phyloP scores from a whole-genome alignment of 768 basidiomycete species.

The Pleurotus cornucopiae region DNA sequence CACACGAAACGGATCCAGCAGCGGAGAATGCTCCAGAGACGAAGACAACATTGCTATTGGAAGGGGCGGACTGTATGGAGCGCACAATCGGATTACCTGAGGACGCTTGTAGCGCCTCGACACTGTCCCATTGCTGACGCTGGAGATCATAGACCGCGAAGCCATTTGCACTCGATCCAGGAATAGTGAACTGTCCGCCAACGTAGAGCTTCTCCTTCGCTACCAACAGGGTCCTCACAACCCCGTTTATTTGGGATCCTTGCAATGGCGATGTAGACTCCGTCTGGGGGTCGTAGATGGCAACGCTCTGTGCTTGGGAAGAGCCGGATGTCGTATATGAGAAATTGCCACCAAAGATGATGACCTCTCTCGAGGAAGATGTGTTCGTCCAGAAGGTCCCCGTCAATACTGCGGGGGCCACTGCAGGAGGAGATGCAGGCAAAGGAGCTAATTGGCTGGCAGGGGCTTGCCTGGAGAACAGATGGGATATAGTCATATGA shows the following conservation, averaged over 20 bases:
- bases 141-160: slow-evolving; percentile 80
- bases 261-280: slow-evolving; percentile 47
- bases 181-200: slow-evolving; percentile 78
- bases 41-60: slow-evolving; percentile 59
- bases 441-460: slow-evolving; percentile 42
- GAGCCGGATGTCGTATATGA: slow-evolving; percentile 44
- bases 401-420: slow-evolving; percentile 78
- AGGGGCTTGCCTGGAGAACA: slow-evolving; percentile 51
- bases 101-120: slow-evolving; percentile 57
- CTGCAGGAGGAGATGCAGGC: slow-evolving; percentile 49
- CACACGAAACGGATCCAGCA: slow-evolving; percentile 73
- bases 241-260: slow-evolving; percentile 66
- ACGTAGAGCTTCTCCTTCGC: slow-evolving; percentile 68
- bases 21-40: slow-evolving; percentile 86
- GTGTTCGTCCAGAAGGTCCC: slow-evolving; percentile 90
- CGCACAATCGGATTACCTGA: slow-evolving; percentile 63
- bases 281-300: slow-evolving; percentile 61
- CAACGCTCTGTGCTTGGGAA: slow-evolving; percentile 49
- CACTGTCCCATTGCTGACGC: slow-evolving; percentile 55
- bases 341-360: slow-evolving; percentile 90
- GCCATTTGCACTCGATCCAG: slow-evolving; percentile 54
- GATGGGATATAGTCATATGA: slow-evolving; percentile 33
- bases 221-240: slow-evolving; percentile 74
- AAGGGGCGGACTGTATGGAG: slow-evolving; percentile 59
- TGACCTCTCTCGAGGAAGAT: slow-evolving; percentile 56